Evolutionary conservation across 2,329 filamentous ascomycete species (phyloP), one percentile per base, ranked within the genome.

Genomic region (Zymoseptoria passerinii): DNA sequence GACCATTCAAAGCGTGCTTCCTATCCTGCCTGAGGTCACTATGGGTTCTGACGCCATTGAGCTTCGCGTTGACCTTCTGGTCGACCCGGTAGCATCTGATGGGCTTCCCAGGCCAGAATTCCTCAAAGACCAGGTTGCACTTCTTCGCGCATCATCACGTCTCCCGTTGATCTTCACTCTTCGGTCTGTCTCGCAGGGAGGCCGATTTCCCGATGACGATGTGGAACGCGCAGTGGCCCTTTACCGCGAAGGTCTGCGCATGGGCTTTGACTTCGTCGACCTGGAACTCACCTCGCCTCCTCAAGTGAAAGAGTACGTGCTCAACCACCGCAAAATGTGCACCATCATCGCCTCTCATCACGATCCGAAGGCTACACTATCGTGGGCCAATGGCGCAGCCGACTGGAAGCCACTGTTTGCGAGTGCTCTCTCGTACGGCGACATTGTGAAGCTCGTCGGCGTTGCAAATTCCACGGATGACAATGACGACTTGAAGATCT

Each of bases 331-430:
- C 56, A 83, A 80, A 63, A 88, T 89, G 71, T 90, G 90, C 1
- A 87, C 85, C 61, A 89, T 99, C 69, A 95, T 99, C 67, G 91
- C 92, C 8, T 99, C 94, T 0, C 92, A 99, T 72, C 94, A 99
- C 72, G 94, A 99, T 71, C 89, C 91, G 0, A 76, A 82, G 57
- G 87, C 87, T 8, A 78, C 80, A 20, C 78, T 97, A 18, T 92
- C 89, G 1, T 99, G 94, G 94, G 85, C 81, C 63, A 92, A 95
- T n/a, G 68, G 63, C 3, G 67, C 63, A 8, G 66, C 65, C 28
- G 90, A 89, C 0, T 99, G 94, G 92, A 85, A 94, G 58, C 82
- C 86, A 28, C 87, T 85, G 74, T 97, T 95, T 79, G 96, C 96
- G 74, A 85, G 85, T 68, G 92, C 92, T 16, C 77, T 96, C 13